Conservation (phyloP, 176 grass and related monocot species). For the Eremochloa ophiuroides region DNA sequence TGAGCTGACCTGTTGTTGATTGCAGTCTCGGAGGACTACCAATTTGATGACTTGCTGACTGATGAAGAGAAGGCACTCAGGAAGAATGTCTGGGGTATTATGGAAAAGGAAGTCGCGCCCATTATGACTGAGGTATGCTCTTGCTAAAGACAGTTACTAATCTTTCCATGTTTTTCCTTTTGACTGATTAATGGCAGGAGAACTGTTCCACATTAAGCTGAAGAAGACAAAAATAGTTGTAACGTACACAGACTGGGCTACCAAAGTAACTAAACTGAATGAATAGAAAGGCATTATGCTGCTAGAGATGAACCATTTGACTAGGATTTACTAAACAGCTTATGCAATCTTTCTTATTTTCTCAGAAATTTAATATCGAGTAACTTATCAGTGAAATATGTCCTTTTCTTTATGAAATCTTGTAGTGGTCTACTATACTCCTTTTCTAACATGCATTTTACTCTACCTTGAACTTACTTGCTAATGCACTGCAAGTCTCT, state of each 20-base stretch:
- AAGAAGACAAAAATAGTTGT: too few species aligned
- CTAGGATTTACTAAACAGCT: too few species aligned
- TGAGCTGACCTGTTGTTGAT: background rate
- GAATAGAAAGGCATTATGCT: too few species aligned
- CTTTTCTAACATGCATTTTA: background rate
- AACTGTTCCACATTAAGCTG: too few species aligned
- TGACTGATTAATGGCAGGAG: too few species aligned
- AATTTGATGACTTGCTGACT: slow-evolving; percentile 82
- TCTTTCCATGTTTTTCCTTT: background rate
- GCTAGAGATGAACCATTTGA: too few species aligned
- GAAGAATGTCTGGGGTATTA: slow-evolving; percentile 57
- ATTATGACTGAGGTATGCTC: slow-evolving; percentile 78
- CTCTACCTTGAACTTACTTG: slow-evolving; percentile 1
- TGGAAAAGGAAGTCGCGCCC: slow-evolving; percentile 84
- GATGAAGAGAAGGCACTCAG: slow-evolving; percentile 64
- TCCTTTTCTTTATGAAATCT: too few species aligned
- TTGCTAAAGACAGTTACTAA: slow-evolving; percentile 7
- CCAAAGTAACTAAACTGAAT: too few species aligned
- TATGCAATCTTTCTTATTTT: too few species aligned
- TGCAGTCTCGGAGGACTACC: slow-evolving; percentile 93
- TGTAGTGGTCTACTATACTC: background rate
- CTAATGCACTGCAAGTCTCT: background rate
- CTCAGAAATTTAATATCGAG: too few species aligned
- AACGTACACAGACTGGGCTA: too few species aligned
- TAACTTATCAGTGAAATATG: too few species aligned